phyloP scores from a whole-genome alignment of 1,139 yeast species.

The Yarrowia galli region DNA sequence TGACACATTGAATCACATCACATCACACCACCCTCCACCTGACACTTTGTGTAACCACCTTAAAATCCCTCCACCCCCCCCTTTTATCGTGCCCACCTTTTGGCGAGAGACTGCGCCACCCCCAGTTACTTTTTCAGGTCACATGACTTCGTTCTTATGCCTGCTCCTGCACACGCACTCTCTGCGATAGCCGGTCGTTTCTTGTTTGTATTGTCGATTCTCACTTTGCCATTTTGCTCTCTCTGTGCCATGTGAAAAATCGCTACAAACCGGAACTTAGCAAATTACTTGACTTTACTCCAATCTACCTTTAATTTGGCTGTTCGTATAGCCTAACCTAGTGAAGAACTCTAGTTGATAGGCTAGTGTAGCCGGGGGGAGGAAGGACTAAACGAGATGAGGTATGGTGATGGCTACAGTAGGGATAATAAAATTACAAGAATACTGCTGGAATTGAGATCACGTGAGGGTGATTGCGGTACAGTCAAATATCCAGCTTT shows the following conservation, averaged over 20 bases:
- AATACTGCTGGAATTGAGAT: no score
- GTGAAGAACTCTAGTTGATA: background rate
- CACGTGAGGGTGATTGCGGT: no score
- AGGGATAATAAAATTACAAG: background rate
- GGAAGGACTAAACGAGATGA: background rate
- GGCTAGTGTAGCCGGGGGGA: background rate
- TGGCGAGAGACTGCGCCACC: background rate
- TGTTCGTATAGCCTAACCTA: constrained; percentile 19
- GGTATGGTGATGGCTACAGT: no score
- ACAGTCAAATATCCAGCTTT: no score
- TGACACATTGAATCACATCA: background rate
- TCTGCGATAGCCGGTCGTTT: background rate
- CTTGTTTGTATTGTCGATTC: constrained; percentile 8
- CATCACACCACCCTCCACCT: background rate
- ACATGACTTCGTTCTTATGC: constrained; percentile 22
- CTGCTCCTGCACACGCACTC: background rate
- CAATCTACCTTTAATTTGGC: constrained; percentile 27
- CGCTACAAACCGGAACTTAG: constrained; percentile 8
- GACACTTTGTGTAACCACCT: background rate
- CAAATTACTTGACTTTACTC: constrained; percentile 14
- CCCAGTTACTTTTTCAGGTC: background rate
- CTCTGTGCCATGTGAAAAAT: background rate
- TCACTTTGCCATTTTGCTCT: background rate
- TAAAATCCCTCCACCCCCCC: background rate
- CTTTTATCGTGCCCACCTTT: background rate